Percentiles rank a stretch among this genome's conserved stretches.
Conservation (phyloP, 768 basidiomycete species). For the Boletus vermiculosoides region DNA sequence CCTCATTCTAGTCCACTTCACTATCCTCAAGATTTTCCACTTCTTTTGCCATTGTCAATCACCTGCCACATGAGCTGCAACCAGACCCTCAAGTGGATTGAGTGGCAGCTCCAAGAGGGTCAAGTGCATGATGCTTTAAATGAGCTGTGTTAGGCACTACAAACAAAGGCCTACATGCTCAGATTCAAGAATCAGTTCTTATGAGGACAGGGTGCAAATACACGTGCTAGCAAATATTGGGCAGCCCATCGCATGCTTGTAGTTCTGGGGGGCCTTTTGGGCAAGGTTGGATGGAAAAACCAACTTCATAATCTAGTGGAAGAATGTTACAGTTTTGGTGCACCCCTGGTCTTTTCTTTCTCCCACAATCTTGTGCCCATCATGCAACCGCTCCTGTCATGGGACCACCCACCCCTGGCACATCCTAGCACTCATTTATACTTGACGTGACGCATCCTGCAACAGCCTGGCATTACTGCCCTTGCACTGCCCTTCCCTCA, state of each 20-base stretch:
- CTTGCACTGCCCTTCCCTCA: no score
- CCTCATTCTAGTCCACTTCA: background rate
- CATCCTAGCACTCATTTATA: no score
- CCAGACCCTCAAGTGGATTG: background rate
- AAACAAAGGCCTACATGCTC: background rate
- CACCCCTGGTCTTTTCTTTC: no score
- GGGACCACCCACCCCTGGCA: no score
- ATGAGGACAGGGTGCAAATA: background rate
- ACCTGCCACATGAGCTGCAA: background rate
- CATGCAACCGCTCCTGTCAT: no score
- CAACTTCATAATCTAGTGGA: no score
- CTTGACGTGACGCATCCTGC: no score
- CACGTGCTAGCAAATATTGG: background rate
- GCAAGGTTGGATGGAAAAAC: background rate
- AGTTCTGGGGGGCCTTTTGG: background rate
- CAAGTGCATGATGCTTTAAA: background rate
- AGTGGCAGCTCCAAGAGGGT: background rate
- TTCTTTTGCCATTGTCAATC: background rate
- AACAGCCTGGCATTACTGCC: no score
- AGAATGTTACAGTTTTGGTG: no score
- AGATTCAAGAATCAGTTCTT: background rate
- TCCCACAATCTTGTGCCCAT: no score
- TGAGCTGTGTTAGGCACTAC: background rate
- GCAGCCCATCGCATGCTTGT: background rate
- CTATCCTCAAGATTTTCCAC: background rate